phyloP scores from a whole-genome alignment of 2,329 filamentous ascomycete genomes.

The Colletotrichum australisinense region DNA sequence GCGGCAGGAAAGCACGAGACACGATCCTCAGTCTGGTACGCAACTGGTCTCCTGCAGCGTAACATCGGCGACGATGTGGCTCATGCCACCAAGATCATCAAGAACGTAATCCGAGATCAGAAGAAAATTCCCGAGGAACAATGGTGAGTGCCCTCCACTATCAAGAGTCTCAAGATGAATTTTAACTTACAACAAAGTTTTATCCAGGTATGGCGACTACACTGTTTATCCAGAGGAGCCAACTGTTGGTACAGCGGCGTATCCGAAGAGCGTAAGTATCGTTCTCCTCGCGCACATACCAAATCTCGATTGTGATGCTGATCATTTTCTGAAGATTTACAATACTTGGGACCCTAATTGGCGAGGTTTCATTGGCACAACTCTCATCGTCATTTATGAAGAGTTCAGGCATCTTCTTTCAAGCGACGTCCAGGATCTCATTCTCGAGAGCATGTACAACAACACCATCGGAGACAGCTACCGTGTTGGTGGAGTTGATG shows the following conservation, averaged over 20 bases:
- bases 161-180: slow-evolving; percentile 47
- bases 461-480: slow-evolving; percentile 69
- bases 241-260: slow-evolving; percentile 62
- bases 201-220: slow-evolving; percentile 46
- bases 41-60: slow-evolving; percentile 65
- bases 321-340: slow-evolving; percentile 52
- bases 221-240: slow-evolving; percentile 68
- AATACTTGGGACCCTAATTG: slow-evolving; percentile 73
- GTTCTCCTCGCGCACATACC: not conserved
- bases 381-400: slow-evolving; percentile 68
- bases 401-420: slow-evolving; percentile 62
- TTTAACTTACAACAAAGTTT: not conserved
- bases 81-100: slow-evolving; percentile 64
- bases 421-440: slow-evolving; percentile 48
- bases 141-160: slow-evolving; percentile 45
- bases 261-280: slow-evolving; percentile 46
- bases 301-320: not conserved
- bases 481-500: slow-evolving; percentile 62
- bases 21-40: slow-evolving; percentile 68
- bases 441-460: slow-evolving; percentile 65
- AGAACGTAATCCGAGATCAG: slow-evolving; percentile 63
- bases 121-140: slow-evolving; percentile 59
- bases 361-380: slow-evolving; percentile 71
- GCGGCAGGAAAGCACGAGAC: slow-evolving; percentile 65
- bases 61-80: slow-evolving; percentile 60